A percentile compares a stretch with the other conserved stretches of the same genome.
Conservation (phyloP, 1,284 basidiomycete species). For the Meripilus lineatus region DNA sequence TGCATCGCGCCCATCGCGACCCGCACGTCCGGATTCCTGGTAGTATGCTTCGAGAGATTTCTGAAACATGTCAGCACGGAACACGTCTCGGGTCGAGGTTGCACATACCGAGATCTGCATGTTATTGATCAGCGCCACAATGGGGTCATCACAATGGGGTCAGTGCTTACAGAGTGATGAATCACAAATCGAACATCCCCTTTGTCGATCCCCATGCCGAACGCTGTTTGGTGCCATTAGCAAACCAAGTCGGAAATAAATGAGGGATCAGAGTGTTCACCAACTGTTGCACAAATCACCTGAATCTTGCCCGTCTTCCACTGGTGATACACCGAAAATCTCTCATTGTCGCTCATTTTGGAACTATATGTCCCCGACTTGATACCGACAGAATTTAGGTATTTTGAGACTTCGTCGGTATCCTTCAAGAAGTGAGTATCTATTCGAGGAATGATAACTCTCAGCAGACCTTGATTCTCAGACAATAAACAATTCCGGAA, state of each 20-base stretch:
- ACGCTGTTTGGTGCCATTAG: conserved; percentile 40
- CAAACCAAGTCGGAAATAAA: conserved; percentile 4
- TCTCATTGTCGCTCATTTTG: conserved; percentile 59
- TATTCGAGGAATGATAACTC: neutral
- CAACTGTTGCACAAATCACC: conserved; percentile 91
- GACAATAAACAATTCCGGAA: conserved; percentile 90
- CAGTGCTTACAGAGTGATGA: conserved; percentile 64
- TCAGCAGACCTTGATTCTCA: conserved; percentile 62
- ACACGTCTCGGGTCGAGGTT: conserved; percentile 9
- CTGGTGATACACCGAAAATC: conserved; percentile 66
- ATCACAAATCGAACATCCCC: conserved; percentile 84
- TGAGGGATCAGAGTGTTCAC: conserved; percentile 27
- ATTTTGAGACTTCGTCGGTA: conserved; percentile 68
- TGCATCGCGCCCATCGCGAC: conserved; percentile 71
- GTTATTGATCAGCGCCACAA: neutral
- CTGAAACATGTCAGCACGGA: conserved; percentile 26
- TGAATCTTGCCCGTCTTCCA: conserved; percentile 81
- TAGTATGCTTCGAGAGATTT: conserved; percentile 81
- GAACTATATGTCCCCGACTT: conserved; percentile 87
- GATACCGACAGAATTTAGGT: too few relatives aligned
- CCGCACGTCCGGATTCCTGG: conserved; percentile 82
- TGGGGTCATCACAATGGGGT: neutral
- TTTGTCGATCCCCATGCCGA: conserved; percentile 86
- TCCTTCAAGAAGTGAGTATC: conserved; percentile 42
- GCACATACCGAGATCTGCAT: conserved; percentile 4